A percentile compares a stretch with the other conserved stretches of the same genome.
phyloP scores from a whole-genome alignment of 352 stramenopile species.

The Pythium coloratum region DNA sequence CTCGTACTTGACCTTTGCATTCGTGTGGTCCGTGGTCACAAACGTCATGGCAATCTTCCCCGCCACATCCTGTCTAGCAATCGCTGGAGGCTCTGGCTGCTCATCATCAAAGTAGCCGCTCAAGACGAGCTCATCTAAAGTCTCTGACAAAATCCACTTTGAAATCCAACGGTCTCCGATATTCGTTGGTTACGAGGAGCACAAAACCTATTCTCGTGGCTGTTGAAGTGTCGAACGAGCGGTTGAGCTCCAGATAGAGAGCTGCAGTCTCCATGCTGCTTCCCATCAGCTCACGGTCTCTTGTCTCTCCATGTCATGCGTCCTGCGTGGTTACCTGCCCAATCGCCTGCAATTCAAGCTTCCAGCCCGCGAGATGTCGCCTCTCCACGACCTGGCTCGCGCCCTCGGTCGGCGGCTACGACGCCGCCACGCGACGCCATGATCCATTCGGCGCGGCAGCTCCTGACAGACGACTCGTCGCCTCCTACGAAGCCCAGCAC shows the following conservation, averaged over 20 bases:
- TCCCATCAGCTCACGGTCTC: background rate
- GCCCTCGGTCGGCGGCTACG: background rate
- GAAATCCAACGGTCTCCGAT: background rate
- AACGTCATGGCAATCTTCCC: slow-evolving; percentile 39
- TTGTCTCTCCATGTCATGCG: slow-evolving; percentile 11
- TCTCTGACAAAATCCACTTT: background rate
- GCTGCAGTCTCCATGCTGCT: background rate
- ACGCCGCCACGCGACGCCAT: slow-evolving; percentile 19
- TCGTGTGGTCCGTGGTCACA: slow-evolving; percentile 29
- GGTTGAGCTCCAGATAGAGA: background rate
- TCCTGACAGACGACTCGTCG: slow-evolving; percentile 4
- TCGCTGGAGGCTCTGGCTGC: slow-evolving; percentile 34
- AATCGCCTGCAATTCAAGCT: background rate
- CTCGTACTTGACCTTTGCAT: slow-evolving; percentile 17
- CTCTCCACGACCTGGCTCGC: background rate
- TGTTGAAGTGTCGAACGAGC: background rate
- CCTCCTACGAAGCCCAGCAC: background rate
- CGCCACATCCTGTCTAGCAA: slow-evolving; percentile 27
- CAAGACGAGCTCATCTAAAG: background rate
- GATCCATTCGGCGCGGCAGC: slow-evolving; percentile 17
- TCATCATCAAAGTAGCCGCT: background rate
- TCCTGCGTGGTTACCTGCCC: slow-evolving; percentile 19
- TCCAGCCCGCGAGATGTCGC: slow-evolving; percentile 1
- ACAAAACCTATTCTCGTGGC: background rate
- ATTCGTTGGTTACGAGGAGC: background rate